Conservation (phyloP, 169 alveolate genomes). For the Plasmodium malariae region DNA sequence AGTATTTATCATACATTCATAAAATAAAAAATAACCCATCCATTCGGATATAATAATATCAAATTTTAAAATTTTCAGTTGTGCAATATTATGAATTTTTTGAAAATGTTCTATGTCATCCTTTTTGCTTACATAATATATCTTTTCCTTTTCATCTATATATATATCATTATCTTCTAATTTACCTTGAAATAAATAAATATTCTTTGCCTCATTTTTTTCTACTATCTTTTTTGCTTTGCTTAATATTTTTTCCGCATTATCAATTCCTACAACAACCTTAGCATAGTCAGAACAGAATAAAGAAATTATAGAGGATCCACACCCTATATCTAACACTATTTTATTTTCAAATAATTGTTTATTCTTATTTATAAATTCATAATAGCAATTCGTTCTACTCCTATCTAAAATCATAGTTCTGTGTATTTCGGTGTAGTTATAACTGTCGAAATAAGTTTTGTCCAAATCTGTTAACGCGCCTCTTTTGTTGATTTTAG, state of each 20-base stretch:
- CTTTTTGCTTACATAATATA: constrained; percentile 87
- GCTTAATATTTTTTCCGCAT: constrained; percentile 92
- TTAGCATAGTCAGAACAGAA: constrained; percentile 92
- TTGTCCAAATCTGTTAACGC: constrained; percentile 55
- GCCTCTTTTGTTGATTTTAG: background rate
- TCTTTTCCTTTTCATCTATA: constrained; percentile 76
- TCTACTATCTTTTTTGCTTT: constrained; percentile 92
- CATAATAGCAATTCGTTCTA: constrained; percentile 93
- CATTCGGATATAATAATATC: constrained; percentile 98
- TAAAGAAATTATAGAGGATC: constrained; percentile 96
- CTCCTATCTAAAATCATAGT: constrained; percentile 94
- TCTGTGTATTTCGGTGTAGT: constrained; percentile 92
- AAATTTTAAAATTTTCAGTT: constrained; percentile 94
- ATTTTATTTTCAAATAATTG: constrained; percentile 90
- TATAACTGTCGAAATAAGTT: constrained; percentile 92
- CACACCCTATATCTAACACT: constrained; percentile 98
- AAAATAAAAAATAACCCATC: constrained; percentile 98
- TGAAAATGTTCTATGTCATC: constrained; percentile 80
- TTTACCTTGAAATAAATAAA: constrained; percentile 90
- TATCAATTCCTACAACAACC: constrained; percentile 93
- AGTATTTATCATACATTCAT: constrained; percentile 97
- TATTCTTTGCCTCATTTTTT: constrained; percentile 95
- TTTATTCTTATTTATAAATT: constrained; percentile 87
- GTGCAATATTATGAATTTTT: constrained; percentile 94
- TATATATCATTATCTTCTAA: constrained; percentile 89